A percentile compares a stretch with the other conserved stretches of the same genome.
phyloP scores from a whole-genome alignment of 2,329 filamentous ascomycete species.

The Fusarium luffae region DNA sequence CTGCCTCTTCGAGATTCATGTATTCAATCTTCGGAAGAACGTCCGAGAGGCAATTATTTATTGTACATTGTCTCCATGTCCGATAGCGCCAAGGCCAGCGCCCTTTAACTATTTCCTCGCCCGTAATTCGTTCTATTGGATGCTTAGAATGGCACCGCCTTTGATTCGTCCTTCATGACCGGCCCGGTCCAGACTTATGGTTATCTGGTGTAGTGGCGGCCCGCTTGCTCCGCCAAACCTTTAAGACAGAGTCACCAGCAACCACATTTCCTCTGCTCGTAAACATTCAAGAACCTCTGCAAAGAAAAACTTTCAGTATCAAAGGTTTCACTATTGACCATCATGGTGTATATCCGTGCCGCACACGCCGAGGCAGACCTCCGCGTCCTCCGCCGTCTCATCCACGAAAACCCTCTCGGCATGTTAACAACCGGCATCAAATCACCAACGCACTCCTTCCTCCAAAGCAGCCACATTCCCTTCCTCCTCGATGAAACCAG shows the following conservation, averaged over 20 bases:
- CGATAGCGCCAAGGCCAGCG: not conserved
- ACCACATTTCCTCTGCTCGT: no score
- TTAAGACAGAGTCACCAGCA: constrained; percentile 4
- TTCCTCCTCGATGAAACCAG: constrained; percentile 61
- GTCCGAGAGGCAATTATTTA: not conserved
- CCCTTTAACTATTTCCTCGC: not conserved
- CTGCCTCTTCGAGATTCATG: not conserved
- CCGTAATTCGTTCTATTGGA: not conserved
- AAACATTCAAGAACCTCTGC: no score
- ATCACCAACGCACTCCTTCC: constrained; percentile 58
- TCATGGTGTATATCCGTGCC: constrained; percentile 34
- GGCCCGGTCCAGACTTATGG: constrained; percentile 16
- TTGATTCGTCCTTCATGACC: constrained; percentile 18
- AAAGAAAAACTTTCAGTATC: no score
- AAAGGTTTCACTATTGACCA: rapidly evolving
- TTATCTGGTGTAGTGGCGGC: constrained; percentile 1
- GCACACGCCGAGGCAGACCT: constrained; percentile 63
- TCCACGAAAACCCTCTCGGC: constrained; percentile 69
- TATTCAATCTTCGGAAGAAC: not conserved
- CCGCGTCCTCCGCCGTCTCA: constrained; percentile 63
- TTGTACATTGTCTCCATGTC: not conserved
- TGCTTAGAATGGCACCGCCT: constrained; percentile 16
- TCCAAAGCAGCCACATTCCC: constrained; percentile 71
- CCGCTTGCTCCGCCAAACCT: constrained; percentile 23
- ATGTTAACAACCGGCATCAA: constrained; percentile 70